These are phyloP conservation scores for Tricholoma sp. DNA, from an alignment of 768 basidiomycete species.

Conservation along the genomic window DNA sequence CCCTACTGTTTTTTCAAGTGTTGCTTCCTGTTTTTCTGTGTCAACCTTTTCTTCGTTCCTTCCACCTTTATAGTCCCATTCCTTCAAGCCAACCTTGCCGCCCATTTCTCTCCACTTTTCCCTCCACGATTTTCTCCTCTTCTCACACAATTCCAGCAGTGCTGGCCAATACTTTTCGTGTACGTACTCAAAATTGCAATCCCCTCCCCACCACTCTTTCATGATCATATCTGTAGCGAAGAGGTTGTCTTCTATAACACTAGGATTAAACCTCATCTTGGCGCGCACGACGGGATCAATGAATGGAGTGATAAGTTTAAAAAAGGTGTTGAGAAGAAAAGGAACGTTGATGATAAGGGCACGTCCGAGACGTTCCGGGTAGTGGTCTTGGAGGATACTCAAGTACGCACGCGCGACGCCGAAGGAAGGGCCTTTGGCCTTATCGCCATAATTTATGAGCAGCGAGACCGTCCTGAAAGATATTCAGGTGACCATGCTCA, in stretches of 20 bases:
- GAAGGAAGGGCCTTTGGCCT: slow-evolving; percentile 49
- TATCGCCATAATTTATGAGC: slow-evolving; percentile 75
- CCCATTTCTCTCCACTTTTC: slow-evolving; percentile 67
- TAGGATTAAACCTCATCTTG: slow-evolving; percentile 74
- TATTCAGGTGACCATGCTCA: background rate
- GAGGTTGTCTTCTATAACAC: slow-evolving; percentile 57
- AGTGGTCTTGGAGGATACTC: slow-evolving; percentile 73
- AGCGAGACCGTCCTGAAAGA: slow-evolving; percentile 53
- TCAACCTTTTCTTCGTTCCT: background rate
- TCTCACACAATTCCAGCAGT: slow-evolving; percentile 49
- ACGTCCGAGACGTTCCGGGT: slow-evolving; percentile 79
- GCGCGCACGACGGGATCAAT: slow-evolving; percentile 77
- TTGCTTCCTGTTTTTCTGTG: slow-evolving; percentile 2
- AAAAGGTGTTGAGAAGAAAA: slow-evolving; percentile 68
- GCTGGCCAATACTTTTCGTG: slow-evolving; percentile 75
- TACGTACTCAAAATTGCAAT: slow-evolving; percentile 59
- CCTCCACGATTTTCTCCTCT: slow-evolving; percentile 43
- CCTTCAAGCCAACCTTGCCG: slow-evolving; percentile 63
- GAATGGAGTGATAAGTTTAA: slow-evolving; percentile 73
- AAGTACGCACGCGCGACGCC: slow-evolving; percentile 42
- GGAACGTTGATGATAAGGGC: slow-evolving; percentile 80
- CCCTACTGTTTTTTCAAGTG: background rate
- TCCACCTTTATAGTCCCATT: slow-evolving; percentile 68
- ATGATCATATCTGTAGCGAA: slow-evolving; percentile 71
- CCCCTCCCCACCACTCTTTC: slow-evolving; percentile 65